These are phyloP conservation scores for Knufia petricola DNA, from an alignment of 2,329 filamentous ascomycete genomes.

Conservation along the genomic window DNA sequence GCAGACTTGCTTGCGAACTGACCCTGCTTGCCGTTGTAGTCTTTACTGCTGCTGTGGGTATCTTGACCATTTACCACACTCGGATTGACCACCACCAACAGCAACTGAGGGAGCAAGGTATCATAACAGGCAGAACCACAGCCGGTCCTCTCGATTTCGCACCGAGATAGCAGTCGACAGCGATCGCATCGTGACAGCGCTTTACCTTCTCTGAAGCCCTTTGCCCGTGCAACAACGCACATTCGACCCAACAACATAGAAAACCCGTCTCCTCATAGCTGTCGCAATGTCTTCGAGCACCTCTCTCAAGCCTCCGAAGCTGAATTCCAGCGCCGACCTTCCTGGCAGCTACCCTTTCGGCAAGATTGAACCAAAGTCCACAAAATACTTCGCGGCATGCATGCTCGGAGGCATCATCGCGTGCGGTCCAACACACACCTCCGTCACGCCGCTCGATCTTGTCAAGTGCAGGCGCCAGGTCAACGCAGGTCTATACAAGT, in stretches of 20 bases:
- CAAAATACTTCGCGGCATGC: conserved; percentile 20
- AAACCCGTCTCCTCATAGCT: no score
- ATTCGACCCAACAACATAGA: no score
- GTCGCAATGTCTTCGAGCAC: not conserved
- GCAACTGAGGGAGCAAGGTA: not conserved
- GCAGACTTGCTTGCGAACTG: conserved; percentile 1
- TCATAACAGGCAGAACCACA: not conserved
- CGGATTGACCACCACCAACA: conserved; percentile 2
- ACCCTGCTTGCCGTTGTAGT: not conserved
- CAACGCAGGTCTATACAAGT: conserved; percentile 72
- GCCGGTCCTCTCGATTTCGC: conserved; percentile 5
- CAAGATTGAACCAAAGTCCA: conserved; percentile 22
- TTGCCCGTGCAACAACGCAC: no score
- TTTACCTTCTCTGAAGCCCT: no score
- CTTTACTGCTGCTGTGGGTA: not conserved
- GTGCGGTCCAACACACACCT: conserved; percentile 71
- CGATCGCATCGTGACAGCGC: no score
- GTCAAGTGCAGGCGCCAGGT: conserved; percentile 89
- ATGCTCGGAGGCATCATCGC: conserved; percentile 13
- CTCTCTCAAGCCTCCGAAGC: conserved; percentile 8
- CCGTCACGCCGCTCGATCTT: conserved; percentile 78
- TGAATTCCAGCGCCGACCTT: conserved; percentile 1
- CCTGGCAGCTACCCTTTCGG: conserved; percentile 18
- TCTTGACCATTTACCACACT: conserved; percentile 1
- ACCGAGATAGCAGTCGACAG: no score